phyloP scores from a whole-genome alignment of 768 basidiomycete genomes.

The Auricularia cornea region DNA sequence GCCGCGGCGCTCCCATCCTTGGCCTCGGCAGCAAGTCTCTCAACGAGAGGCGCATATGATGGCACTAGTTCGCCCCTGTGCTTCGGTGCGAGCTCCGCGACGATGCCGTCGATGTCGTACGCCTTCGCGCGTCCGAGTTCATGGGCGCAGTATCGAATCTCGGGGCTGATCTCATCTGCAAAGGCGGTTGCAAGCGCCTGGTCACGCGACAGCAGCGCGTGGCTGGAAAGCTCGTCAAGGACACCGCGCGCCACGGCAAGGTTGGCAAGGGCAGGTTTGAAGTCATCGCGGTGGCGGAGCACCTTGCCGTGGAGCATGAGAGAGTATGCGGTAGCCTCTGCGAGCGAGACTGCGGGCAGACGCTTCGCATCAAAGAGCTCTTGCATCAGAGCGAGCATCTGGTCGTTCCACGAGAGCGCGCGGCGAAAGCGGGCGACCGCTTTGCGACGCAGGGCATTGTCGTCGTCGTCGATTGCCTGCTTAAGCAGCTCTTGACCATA shows the following conservation, averaged over 20 bases:
- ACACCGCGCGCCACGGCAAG: constrained; percentile 71
- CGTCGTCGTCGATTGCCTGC: constrained; percentile 42
- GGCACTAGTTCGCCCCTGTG: constrained; percentile 56
- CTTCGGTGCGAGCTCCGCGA: constrained; percentile 48
- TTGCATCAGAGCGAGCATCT: constrained; percentile 67
- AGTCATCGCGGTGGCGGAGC: constrained; percentile 65
- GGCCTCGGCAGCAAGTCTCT: constrained; percentile 39
- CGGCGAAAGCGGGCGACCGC: constrained; percentile 77
- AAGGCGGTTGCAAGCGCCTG: constrained; percentile 82
- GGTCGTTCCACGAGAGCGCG: constrained; percentile 68
- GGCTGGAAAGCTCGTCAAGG: constrained; percentile 55
- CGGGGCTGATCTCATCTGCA: constrained; percentile 80
- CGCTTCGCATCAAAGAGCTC: constrained; percentile 44
- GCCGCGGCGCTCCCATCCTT: constrained; percentile 25
- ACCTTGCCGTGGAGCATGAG: constrained; percentile 78
- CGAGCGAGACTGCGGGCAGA: constrained; percentile 47
- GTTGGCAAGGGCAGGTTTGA: constrained; percentile 53
- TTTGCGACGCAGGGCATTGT: constrained; percentile 55
- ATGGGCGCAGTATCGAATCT: constrained; percentile 90
- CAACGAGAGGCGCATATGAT: constrained; percentile 47
- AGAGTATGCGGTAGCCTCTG: constrained; percentile 71
- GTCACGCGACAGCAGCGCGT: constrained; percentile 65
- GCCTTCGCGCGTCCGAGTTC: constrained; percentile 69
- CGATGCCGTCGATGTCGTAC: constrained; percentile 75
- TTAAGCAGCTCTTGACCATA: constrained; percentile 72